A percentile compares a stretch with the other conserved stretches of the same genome.
Conservation (phyloP, 768 basidiomycete species). For the Asterophora parasitica region DNA sequence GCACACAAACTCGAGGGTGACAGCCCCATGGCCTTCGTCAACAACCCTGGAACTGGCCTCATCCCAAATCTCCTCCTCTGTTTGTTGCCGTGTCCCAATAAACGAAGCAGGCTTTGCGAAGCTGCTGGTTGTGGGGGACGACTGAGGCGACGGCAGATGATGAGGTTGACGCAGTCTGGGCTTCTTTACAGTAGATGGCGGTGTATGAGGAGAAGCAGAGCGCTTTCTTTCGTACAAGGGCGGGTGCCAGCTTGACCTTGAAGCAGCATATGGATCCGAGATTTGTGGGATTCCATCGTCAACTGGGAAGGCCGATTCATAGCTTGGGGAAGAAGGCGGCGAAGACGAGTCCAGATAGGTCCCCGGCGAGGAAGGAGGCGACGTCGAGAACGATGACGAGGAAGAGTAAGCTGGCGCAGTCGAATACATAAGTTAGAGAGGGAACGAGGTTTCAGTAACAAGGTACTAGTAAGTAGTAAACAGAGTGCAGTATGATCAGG, state of each 20-base stretch:
- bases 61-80: constrained; percentile 43
- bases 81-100: constrained; percentile 18
- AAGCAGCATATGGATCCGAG: constrained; percentile 55
- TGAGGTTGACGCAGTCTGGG: constrained; percentile 14
- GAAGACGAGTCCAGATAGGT: constrained; percentile 23
- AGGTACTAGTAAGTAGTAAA: too few relatives aligned
- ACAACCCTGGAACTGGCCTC: constrained; percentile 38
- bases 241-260: constrained; percentile 40
- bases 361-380: constrained; percentile 48
- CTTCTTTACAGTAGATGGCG: constrained; percentile 12
- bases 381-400: constrained; percentile 35
- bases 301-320: constrained; percentile 9
- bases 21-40: constrained; percentile 42
- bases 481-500: constrained; percentile 18
- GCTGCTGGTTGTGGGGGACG: constrained; percentile 4
- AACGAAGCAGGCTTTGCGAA: neutral
- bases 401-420: constrained; percentile 1
- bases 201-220: constrained; percentile 12
- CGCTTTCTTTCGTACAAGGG: constrained; percentile 41
- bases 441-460: neutral
- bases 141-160: neutral
- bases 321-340: constrained; percentile 27
- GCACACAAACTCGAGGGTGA: constrained; percentile 49
- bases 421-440: constrained; percentile 14
- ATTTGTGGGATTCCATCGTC: constrained; percentile 14